Evolutionary conservation across 352 stramenopile genomes (phyloP), one percentile per base, ranked within the genome.

Genomic region (Phytophthora vignae): DNA sequence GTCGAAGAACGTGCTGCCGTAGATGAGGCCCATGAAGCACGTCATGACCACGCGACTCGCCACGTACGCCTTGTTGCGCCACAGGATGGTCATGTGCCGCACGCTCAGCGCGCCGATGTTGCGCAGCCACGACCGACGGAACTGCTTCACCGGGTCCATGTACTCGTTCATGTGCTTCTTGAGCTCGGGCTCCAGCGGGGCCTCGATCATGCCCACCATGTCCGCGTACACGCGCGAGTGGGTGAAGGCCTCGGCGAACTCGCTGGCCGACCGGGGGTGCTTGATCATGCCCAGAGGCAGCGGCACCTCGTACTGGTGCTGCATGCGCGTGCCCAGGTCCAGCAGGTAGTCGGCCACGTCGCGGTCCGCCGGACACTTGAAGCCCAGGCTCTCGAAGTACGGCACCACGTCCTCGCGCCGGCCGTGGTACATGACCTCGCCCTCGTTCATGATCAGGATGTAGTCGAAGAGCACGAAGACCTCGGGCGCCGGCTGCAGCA

Each of bases 11-110:
- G 57, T 64, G 14, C 57, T 64, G 14, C 57, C 57, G 57, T 64
- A 64, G 57, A 55, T 55, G 25, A 65, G 42, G 11, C 58, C 58
- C 58, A 65, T 65, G 44, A 65, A 55, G 27, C 57, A 64, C n/a
- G 55, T 64, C 65, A 73, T 77, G 40, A 75, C 40, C 6, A 71
- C 40, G 36, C 72, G 59, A 46, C 66, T 63, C 12, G 42, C 42
- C 8, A 80, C 50, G 42, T 76, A 78, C 7, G 64, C 53, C 52
- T 65, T 73, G 55, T 78, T 76, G 15, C 73, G 63, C 48, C 65
- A 63, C 78, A 80, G 83, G 8, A 95, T 69, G 7, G 65, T 80
- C 38, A 91, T 73, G 42, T 89, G 78, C 3, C 90, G 79, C 9
- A 62, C 49, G 25, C 50, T 76, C 17, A 78, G 55, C 3, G 65